These are phyloP conservation scores for Penicillium angulare DNA, from an alignment of 495 filamentous ascomycete genomes.

Conservation along the genomic window DNA sequence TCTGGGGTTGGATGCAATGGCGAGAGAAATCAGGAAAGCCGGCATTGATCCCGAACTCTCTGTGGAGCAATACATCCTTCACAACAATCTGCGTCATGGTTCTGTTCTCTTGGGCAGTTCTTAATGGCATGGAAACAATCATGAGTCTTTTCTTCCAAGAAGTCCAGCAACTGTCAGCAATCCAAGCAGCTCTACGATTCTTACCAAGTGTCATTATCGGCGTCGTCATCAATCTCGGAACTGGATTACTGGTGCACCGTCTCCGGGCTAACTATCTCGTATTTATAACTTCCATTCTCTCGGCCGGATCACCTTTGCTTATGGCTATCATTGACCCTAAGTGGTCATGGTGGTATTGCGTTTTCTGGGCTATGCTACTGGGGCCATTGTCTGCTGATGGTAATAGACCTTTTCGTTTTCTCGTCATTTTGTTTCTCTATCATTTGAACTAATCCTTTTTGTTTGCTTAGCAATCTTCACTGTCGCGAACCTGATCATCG, in stretches of 20 bases:
- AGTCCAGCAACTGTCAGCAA: constrained; percentile 41
- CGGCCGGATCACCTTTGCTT: constrained; percentile 49
- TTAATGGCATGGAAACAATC: constrained; percentile 52
- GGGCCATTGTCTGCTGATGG: constrained; percentile 50
- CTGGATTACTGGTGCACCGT: constrained; percentile 51
- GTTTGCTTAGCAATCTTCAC: constrained; percentile 48
- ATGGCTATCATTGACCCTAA: constrained; percentile 45
- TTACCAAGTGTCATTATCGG: constrained; percentile 54
- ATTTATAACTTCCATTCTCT: constrained; percentile 38
- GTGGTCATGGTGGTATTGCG: constrained; percentile 57
- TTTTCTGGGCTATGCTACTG: constrained; percentile 49
- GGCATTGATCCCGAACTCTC: constrained; percentile 53
- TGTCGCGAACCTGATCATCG: constrained; percentile 57
- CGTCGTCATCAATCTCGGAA: constrained; percentile 47
- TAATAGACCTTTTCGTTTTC: constrained; percentile 33
- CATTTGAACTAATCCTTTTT: too few species aligned
- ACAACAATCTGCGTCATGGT: constrained; percentile 52
- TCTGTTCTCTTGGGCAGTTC: constrained; percentile 44
- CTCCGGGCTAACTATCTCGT: constrained; percentile 48
- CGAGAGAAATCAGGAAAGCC: constrained; percentile 39
- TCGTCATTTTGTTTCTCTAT: background rate
- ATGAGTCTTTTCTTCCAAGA: constrained; percentile 54
- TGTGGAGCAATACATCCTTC: constrained; percentile 53
- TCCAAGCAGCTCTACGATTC: constrained; percentile 53
- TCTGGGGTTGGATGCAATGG: constrained; percentile 46